Conservation (phyloP, 2,329 filamentous ascomycete genomes). For the Rhinocladiella similis region DNA sequence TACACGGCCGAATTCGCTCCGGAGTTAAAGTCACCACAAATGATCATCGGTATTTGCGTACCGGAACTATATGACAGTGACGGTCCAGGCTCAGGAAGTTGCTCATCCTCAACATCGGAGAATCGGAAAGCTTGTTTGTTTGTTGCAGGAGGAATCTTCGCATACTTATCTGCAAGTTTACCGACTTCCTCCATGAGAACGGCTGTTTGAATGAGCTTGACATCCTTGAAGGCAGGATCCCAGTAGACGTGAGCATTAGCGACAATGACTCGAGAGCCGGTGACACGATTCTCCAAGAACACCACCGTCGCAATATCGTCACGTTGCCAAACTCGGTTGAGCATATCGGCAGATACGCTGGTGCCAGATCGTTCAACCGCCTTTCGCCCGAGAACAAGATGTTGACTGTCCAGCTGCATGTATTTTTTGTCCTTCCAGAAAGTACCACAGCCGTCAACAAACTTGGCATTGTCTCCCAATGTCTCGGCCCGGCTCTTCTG, state of each 20-base stretch:
- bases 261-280: constrained; percentile 87
- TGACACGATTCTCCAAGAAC: constrained; percentile 88
- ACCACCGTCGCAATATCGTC: constrained; percentile 93
- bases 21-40: constrained; percentile 97
- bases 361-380: constrained; percentile 95
- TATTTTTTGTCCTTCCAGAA: constrained; percentile 97
- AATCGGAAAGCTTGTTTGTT: constrained; percentile 66
- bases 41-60: constrained; percentile 83
- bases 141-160: constrained; percentile 73
- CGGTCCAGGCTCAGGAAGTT: constrained; percentile 67
- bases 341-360: constrained; percentile 96
- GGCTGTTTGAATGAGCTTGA: constrained; percentile 94
- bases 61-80: constrained; percentile 84
- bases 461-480: constrained; percentile 83
- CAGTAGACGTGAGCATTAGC: constrained; percentile 94
- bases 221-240: constrained; percentile 87
- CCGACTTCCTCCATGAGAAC: constrained; percentile 91
- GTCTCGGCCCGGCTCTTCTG: constrained; percentile 87
- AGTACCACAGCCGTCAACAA: constrained; percentile 94
- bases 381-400: constrained; percentile 87
- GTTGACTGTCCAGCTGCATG: constrained; percentile 87
- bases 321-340: constrained; percentile 97
- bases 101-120: constrained; percentile 55
- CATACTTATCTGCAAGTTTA: constrained; percentile 82
- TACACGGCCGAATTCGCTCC: constrained; percentile 84